Conservation (phyloP, 352 stramenopile species). For the Globisporangium acanthophoron region DNA sequence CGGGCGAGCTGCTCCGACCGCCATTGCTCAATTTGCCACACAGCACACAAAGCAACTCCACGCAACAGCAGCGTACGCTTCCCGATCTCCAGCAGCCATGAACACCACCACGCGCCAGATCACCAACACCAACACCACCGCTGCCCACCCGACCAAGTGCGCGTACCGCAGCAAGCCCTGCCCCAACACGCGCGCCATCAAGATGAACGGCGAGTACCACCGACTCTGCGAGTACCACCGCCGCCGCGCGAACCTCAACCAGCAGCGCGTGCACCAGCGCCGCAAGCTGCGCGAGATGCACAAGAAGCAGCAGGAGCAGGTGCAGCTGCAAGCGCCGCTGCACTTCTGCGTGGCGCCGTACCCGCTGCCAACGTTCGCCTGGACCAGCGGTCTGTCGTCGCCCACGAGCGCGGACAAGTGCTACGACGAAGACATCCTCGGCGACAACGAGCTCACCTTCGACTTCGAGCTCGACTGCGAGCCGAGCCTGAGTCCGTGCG, state of each 20-base stretch:
- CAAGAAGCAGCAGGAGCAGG: not conserved
- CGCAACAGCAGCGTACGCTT: not conserved
- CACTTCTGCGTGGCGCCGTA: not conserved
- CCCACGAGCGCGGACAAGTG: not conserved
- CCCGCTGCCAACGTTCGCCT: not conserved
- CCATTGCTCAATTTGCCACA: constrained; percentile 4
- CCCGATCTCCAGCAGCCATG: not conserved
- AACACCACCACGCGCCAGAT: not conserved
- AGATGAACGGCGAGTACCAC: constrained; percentile 39
- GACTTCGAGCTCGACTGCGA: constrained; percentile 11
- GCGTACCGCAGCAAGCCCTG: constrained; percentile 33
- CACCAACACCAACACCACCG: not conserved
- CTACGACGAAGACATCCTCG: constrained; percentile 2
- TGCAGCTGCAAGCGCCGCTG: constrained; percentile 2
- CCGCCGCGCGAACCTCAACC: constrained; percentile 36
- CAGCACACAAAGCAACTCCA: constrained; percentile 1
- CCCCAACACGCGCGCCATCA: constrained; percentile 25
- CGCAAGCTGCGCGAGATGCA: constrained; percentile 15
- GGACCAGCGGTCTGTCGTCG: not conserved
- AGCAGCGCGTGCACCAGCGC: constrained; percentile 29
- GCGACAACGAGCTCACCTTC: constrained; percentile 8
- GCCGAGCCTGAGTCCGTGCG: constrained; percentile 10
- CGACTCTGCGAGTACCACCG: constrained; percentile 38
- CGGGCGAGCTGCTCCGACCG: not conserved
- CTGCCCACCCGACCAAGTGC: constrained; percentile 9